Percentiles rank a stretch among this genome's conserved stretches.
These are phyloP conservation scores for Leavenworthia alabamica DNA, from an alignment of 345 rosid genomes.

Conservation along the genomic window DNA sequence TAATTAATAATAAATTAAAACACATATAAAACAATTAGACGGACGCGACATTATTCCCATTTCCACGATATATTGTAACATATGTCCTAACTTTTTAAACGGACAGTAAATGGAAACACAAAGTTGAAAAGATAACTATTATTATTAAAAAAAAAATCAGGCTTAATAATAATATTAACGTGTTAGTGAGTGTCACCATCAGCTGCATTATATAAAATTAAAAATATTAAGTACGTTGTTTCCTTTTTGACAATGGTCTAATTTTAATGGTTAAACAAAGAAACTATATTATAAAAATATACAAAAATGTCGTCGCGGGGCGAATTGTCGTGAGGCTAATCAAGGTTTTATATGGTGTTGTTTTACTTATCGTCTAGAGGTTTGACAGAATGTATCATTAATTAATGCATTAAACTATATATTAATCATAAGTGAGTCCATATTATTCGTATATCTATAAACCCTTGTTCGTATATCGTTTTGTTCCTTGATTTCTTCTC, in stretches of 20 bases:
- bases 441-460: slow-evolving; percentile 14
- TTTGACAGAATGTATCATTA: slow-evolving; percentile 32
- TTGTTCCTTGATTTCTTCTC: slow-evolving; percentile 35
- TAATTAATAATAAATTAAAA: not conserved
- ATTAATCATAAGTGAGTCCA: slow-evolving; percentile 8
- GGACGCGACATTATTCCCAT: slow-evolving; percentile 30
- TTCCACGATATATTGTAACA: slow-evolving; percentile 33
- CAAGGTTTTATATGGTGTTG: slow-evolving; percentile 38
- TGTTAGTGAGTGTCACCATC: slow-evolving; percentile 59
- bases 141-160: slow-evolving; percentile 17
- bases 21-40: slow-evolving; percentile 14
- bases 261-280: slow-evolving; percentile 27
- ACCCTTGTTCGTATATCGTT: slow-evolving; percentile 27
- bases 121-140: slow-evolving; percentile 25
- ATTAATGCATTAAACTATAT: slow-evolving; percentile 11
- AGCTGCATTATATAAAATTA: slow-evolving; percentile 20
- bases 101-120: slow-evolving; percentile 29
- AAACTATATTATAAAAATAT: slow-evolving; percentile 16
- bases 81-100: slow-evolving; percentile 35
- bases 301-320: slow-evolving; percentile 35
- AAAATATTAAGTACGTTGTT: slow-evolving; percentile 21
- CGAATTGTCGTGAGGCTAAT: slow-evolving; percentile 52
- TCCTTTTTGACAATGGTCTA: slow-evolving; percentile 33
- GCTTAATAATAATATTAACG: slow-evolving; percentile 21
- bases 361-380: slow-evolving; percentile 29